A percentile compares a stretch with the other conserved stretches of the same genome.
Conservation (phyloP, 371 early-diverging fungal species). For the Rhizopus delemar region DNA sequence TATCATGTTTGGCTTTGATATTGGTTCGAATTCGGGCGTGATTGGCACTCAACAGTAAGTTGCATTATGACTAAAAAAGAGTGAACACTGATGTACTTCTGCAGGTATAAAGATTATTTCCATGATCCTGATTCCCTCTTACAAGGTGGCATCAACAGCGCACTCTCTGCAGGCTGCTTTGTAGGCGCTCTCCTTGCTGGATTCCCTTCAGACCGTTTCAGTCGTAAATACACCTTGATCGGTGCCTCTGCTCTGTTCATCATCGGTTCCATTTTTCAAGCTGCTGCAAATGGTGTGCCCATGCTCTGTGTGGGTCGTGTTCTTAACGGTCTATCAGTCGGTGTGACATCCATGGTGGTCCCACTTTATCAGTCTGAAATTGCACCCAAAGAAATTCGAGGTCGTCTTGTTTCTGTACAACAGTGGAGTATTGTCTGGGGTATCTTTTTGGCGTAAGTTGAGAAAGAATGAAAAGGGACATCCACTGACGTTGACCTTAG, state of each 20-base stretch:
- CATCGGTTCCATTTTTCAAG: conserved; percentile 55
- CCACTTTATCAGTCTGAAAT: conserved; percentile 60
- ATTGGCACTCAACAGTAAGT: too few species aligned
- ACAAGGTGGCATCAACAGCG: conserved; percentile 35
- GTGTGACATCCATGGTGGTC: conserved; percentile 67
- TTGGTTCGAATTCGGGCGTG: too few species aligned
- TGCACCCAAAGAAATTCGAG: conserved; percentile 61
- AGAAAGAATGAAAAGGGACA: conserved; percentile 36
- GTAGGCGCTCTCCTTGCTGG: conserved; percentile 51
- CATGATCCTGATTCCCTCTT: too few species aligned
- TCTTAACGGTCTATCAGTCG: conserved; percentile 78
- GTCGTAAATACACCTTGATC: conserved; percentile 46
- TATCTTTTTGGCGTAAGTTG: conserved; percentile 52
- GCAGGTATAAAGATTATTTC: too few species aligned
- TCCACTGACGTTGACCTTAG: conserved; percentile 2
- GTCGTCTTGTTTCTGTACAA: conserved; percentile 51
- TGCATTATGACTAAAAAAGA: too few species aligned
- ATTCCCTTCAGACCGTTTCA: conserved; percentile 37
- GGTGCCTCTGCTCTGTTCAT: conserved; percentile 35
- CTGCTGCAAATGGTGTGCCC: conserved; percentile 48
- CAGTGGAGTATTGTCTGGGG: conserved; percentile 52
- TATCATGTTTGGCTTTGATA: too few species aligned
- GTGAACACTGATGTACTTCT: too few species aligned
- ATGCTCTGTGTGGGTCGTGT: conserved; percentile 70
- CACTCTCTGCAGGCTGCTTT: conserved; percentile 53